These are phyloP conservation scores for Uronychia setigera DNA, from an alignment of 73 alveolate genomes.

Conservation along the genomic window DNA sequence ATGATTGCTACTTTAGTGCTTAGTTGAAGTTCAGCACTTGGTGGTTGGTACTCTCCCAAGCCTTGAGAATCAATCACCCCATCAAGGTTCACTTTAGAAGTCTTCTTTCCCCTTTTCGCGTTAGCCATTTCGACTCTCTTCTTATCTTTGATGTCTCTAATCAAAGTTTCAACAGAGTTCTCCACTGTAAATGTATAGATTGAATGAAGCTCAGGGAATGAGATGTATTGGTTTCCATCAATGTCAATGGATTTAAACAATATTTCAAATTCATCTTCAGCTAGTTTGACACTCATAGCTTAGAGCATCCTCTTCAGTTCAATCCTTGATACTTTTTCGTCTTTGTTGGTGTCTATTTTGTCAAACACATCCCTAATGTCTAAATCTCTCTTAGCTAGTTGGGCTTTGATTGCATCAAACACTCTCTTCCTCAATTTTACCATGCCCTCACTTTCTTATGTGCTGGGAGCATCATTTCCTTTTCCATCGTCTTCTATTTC, in stretches of 20 bases:
- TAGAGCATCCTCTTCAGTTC: constrained; percentile 28
- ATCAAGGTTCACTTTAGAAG: neutral
- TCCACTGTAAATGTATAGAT: neutral
- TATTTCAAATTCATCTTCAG: constrained; percentile 44
- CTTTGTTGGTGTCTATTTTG: constrained; percentile 41
- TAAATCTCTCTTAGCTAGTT: constrained; percentile 5
- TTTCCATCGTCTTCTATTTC: constrained; percentile 26
- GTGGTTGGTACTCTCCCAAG: neutral
- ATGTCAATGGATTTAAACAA: constrained; percentile 59
- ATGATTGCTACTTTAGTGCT: constrained; percentile 40
- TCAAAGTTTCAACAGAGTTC: neutral
- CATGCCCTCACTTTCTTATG: neutral
- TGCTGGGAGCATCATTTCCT: neutral
- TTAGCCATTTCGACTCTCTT: neutral
- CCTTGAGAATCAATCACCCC: neutral
- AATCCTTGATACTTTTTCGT: constrained; percentile 30
- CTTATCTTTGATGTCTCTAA: neutral
- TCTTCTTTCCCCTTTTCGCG: neutral
- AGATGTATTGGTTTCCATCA: constrained; percentile 52
- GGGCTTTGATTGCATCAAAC: constrained; percentile 15
- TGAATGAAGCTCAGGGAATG: constrained; percentile 61
- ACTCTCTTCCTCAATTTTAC: constrained; percentile 20
- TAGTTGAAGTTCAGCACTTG: constrained; percentile 25
- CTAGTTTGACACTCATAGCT: constrained; percentile 36
- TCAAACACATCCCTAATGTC: constrained; percentile 43